Conservation (phyloP, 495 filamentous ascomycete species). For the Neurospora sp. region DNA sequence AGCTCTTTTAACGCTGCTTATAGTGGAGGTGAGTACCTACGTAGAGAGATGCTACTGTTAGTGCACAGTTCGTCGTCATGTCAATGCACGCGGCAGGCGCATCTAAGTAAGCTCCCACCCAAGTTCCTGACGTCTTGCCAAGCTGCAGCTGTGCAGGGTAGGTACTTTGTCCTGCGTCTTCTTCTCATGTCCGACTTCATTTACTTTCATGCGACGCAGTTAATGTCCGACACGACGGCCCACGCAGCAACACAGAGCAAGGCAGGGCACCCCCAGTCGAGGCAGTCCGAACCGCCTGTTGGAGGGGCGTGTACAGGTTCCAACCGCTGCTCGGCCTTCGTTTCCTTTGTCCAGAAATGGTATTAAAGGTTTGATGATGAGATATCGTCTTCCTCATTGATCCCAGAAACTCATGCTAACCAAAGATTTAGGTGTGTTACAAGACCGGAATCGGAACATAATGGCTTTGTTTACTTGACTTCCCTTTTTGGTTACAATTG, state of each 20-base stretch:
- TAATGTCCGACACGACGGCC: too few species aligned
- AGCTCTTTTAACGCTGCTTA: neutral
- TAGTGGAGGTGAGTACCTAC: neutral
- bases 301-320: neutral
- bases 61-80: neutral
- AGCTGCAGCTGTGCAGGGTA: neutral
- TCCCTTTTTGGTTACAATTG: neutral
- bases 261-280: neutral
- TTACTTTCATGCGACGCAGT: neutral
- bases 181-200: neutral
- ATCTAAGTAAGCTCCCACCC: neutral
- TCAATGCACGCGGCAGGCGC: neutral
- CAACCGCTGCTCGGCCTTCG: neutral
- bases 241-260: neutral
- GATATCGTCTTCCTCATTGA: fast-evolving
- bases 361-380: neutral
- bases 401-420: neutral
- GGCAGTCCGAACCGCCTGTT: neutral
- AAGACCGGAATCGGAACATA: neutral
- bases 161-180: neutral
- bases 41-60: neutral
- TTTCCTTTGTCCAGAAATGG: neutral
- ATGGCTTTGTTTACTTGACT: neutral
- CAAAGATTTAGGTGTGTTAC: neutral
- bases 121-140: neutral